These are phyloP conservation scores for Beta macrorhiza DNA, from an alignment of 179 eudicot genomes.

Conservation along the genomic window DNA sequence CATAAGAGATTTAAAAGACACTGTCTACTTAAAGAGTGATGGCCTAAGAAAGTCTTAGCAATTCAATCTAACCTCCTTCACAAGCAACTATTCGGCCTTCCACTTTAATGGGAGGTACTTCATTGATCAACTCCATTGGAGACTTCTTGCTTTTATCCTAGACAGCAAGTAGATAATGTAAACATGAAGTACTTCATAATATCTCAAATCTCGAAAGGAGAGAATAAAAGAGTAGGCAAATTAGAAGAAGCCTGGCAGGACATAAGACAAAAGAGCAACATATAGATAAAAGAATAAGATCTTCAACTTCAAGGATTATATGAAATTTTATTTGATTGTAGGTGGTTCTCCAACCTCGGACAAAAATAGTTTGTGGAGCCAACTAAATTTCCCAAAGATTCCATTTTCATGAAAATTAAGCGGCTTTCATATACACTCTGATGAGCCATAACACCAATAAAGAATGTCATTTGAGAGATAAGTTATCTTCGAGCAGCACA, in stretches of 20 bases:
- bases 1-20: not conserved
- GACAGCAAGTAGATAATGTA: not conserved
- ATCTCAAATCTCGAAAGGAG: not conserved
- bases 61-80: constrained; percentile 71
- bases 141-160: constrained; percentile 83
- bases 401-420: not conserved
- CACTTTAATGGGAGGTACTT: constrained; percentile 92
- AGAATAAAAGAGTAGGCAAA: not conserved
- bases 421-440: not conserved
- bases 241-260: not conserved
- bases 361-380: not conserved
- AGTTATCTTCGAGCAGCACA: not conserved
- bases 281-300: not conserved
- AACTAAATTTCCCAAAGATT: not conserved
- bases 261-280: not conserved
- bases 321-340: not conserved
- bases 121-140: constrained; percentile 93
- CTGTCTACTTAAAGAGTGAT: not conserved
- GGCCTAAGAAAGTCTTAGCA: not conserved
- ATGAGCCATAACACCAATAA: not conserved
- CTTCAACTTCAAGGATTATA: not conserved
- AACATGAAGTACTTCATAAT: not conserved
- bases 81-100: constrained; percentile 80
- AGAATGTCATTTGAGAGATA: not conserved
- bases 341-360: not conserved